Conservation (phyloP, 192 early-diverging fungal species). For the Chytriomyces sp. region DNA sequence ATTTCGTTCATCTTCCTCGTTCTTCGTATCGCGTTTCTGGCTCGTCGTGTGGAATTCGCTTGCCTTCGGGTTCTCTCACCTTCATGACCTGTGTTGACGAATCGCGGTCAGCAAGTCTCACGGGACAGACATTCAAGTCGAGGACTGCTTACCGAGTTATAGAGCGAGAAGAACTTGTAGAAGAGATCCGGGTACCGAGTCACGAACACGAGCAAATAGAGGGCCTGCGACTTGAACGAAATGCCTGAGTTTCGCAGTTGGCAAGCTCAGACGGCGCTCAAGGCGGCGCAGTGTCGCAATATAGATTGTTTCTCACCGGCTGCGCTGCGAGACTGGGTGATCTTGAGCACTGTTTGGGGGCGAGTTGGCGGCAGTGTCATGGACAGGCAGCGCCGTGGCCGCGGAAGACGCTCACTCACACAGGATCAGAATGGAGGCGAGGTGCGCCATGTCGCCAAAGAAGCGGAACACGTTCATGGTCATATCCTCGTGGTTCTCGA, state of each 20-base stretch:
- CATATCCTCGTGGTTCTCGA: no score
- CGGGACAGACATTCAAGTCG: no score
- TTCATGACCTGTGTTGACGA: no score
- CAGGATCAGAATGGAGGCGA: constrained; percentile 92
- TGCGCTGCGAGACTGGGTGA: constrained; percentile 21
- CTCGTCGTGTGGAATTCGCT: no score
- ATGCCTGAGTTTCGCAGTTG: constrained; percentile 67
- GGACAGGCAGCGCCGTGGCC: not conserved
- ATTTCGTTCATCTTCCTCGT: no score
- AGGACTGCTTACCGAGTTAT: constrained; percentile 70
- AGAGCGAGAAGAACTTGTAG: constrained; percentile 72
- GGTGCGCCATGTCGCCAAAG: constrained; percentile 89
- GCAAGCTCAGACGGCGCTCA: not conserved
- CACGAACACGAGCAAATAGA: constrained; percentile 89
- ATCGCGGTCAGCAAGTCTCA: no score
- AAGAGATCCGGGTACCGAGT: constrained; percentile 96
- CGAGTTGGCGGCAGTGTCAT: no score
- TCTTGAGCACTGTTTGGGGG: constrained; percentile 9
- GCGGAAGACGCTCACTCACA: constrained; percentile 19
- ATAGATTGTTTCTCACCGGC: constrained; percentile 21
- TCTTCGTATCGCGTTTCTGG: no score
- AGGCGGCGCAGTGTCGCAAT: not conserved
- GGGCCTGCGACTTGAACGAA: constrained; percentile 94
- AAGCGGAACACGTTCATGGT: constrained; percentile 93
- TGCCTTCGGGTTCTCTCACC: no score